phyloP scores from a whole-genome alignment of 331 rosid genomes.

The Malus hybrid region DNA sequence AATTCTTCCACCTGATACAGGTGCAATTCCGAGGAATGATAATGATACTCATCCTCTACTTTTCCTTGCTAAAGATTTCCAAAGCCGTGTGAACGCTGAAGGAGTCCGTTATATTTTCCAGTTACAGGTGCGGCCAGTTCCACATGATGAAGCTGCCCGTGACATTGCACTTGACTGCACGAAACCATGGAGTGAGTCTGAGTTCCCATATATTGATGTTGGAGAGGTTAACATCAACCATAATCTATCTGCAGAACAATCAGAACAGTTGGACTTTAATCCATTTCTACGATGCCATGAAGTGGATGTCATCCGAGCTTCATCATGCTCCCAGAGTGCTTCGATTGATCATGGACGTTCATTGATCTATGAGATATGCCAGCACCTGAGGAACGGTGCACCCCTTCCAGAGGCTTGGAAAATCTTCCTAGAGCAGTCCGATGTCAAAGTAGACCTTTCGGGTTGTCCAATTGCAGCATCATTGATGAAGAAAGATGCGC shows the following conservation, averaged over 20 bases:
- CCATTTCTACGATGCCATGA: conserved; percentile 64
- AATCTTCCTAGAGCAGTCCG: conserved; percentile 67
- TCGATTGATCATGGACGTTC: conserved; percentile 97
- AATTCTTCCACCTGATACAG: conserved; percentile 89
- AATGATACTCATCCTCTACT: conserved; percentile 70
- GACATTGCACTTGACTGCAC: conserved; percentile 71
- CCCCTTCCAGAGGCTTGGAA: conserved; percentile 87
- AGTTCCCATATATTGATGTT: conserved; percentile 62
- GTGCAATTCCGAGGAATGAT: conserved; percentile 71
- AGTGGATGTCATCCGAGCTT: conserved; percentile 64
- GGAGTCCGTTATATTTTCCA: conserved; percentile 67
- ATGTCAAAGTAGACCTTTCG: conserved; percentile 68
- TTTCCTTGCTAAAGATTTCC: conserved; percentile 82
- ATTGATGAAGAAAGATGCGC: conserved; percentile 24
- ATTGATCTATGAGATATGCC: conserved; percentile 78
- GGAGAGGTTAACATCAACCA: conserved; percentile 65
- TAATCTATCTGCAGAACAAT: conserved; percentile 50
- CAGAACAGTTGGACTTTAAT: conserved; percentile 63
- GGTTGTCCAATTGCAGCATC: conserved; percentile 71
- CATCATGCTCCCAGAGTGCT: conserved; percentile 78
- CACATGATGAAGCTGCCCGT: conserved; percentile 39
- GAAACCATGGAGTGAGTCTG: conserved; percentile 80
- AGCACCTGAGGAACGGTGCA: conserved; percentile 58
- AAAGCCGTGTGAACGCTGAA: conserved; percentile 39
- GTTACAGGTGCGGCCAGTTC: conserved; percentile 59